These are phyloP conservation scores for Phymatotrichopsis omnivora DNA, from an alignment of 2,329 filamentous ascomycete genomes.

Conservation along the genomic window DNA sequence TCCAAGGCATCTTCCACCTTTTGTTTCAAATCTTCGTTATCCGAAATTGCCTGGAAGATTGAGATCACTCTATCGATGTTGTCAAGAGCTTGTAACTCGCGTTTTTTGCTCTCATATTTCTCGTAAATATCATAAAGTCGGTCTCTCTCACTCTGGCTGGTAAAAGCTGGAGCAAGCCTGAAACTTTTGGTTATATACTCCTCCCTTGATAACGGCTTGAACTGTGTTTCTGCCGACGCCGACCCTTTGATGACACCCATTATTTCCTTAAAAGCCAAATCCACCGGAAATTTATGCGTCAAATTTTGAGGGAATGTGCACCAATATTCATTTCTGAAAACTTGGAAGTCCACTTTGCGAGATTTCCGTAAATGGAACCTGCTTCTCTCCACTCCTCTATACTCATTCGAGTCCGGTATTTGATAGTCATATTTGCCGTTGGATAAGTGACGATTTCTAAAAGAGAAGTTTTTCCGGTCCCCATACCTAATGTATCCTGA, in stretches of 20 bases:
- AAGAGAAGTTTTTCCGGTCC: background rate
- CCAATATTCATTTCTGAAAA: constrained; percentile 32
- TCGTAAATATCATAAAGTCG: constrained; percentile 29
- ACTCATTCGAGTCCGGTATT: background rate
- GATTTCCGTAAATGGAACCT: background rate
- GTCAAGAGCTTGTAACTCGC: constrained; percentile 8
- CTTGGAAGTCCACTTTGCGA: constrained; percentile 28
- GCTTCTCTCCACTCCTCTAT: too few relatives aligned
- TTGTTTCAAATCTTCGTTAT: constrained; percentile 3
- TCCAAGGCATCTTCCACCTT: constrained; percentile 20
- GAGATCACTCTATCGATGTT: constrained; percentile 25
- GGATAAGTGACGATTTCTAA: too few relatives aligned
- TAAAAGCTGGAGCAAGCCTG: constrained; percentile 31
- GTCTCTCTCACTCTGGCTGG: constrained; percentile 12
- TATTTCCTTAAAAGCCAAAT: constrained; percentile 32
- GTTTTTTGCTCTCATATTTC: constrained; percentile 27
- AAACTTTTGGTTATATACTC: constrained; percentile 29
- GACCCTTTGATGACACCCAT: constrained; percentile 34
- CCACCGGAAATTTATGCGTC: constrained; percentile 19
- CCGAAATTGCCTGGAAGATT: constrained; percentile 20
- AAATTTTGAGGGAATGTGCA: background rate
- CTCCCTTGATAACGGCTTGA: constrained; percentile 21
- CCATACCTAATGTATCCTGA: background rate
- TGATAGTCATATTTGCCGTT: background rate
- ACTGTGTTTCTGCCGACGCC: constrained; percentile 2